phyloP scores from a whole-genome alignment of 2,329 filamentous ascomycete genomes.

The Aureobasidium lini region DNA sequence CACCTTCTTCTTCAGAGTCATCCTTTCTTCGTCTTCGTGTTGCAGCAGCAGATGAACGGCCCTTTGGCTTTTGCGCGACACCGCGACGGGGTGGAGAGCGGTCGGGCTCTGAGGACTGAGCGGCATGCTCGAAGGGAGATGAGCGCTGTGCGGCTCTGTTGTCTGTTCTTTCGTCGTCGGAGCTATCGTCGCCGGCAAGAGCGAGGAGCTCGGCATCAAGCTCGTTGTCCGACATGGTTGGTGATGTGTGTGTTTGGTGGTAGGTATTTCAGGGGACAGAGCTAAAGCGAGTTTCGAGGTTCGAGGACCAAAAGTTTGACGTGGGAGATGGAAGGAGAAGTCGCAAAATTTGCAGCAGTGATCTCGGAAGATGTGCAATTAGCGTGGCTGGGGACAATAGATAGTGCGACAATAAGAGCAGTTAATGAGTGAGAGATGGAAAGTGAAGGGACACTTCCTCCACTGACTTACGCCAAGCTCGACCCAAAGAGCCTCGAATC shows the following conservation, averaged over 20 bases:
- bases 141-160: constrained; percentile 26
- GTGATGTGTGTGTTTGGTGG: background rate
- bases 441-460: background rate
- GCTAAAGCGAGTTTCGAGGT: background rate
- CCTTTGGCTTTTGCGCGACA: constrained; percentile 42
- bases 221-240: constrained; percentile 62
- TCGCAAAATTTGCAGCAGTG: background rate
- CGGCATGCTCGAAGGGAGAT: constrained; percentile 6
- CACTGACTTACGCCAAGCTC: background rate
- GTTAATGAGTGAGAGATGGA: background rate
- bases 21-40: constrained; percentile 37
- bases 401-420: constrained; percentile 5
- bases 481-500: background rate
- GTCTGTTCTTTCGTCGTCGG: constrained; percentile 36
- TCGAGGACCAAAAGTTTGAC: background rate
- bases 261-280: background rate
- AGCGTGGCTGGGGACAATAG: constrained; percentile 10
- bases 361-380: background rate
- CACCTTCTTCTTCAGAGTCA: constrained; percentile 68
- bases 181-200: constrained; percentile 63
- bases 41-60: constrained; percentile 30
- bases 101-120: constrained; percentile 16
- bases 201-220: constrained; percentile 91
- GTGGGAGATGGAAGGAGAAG: background rate
- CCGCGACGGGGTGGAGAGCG: constrained; percentile 29